Evolutionary conservation across 2,329 filamentous ascomycete species (phyloP), one percentile per base, ranked within the genome.

Genomic region (Alternaria dauci): DNA sequence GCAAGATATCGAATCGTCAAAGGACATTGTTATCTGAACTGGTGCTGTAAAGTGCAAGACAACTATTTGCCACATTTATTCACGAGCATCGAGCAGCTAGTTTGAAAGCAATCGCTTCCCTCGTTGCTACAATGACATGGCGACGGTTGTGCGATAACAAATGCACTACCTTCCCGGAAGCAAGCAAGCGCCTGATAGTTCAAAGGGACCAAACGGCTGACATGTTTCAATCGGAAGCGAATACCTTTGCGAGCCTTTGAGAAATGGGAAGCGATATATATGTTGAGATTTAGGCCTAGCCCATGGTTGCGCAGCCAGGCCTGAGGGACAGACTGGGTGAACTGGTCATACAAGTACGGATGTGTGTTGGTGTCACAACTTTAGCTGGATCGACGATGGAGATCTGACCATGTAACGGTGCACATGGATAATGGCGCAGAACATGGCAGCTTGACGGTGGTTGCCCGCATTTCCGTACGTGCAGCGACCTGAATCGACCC

Each of bases 271-370:
- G 23, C 36, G 30, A 26, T 20, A 20, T 23, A 8, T 44, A 5
- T 14, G 16, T 14, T 43, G 8, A 38, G 39, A 16, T 36, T 8
- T 5, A 18, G 28, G 14, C 39, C 30, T 50, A 32, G 38, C 20
- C 2, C 28, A 26, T 54, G 2, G 52, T 12, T 55, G 41, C 28
- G 23, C 48, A 44, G 44, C 32, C 26, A 54, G 50, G 30, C 39
- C 25, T 50, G 52, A 39, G 42, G 20, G 38, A 39, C 32, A 51
- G 47, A 52, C 18, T 28, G 59, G 51, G 41, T 43, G 62, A 65
- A 55, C 53, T 34, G 39, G 62, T 62, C n/a, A 53, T 54, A 56
- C 61, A 64, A 47, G 47, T 30, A 52, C 47, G 39, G 48, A 44
- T 65, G 52, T 54, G 38, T 36, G 42, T 43, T 59, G 52, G 59